Percentiles rank a stretch among this genome's conserved stretches.
phyloP scores from a whole-genome alignment of 371 early-diverging fungal species.

The Rhizopus stolonifer region DNA sequence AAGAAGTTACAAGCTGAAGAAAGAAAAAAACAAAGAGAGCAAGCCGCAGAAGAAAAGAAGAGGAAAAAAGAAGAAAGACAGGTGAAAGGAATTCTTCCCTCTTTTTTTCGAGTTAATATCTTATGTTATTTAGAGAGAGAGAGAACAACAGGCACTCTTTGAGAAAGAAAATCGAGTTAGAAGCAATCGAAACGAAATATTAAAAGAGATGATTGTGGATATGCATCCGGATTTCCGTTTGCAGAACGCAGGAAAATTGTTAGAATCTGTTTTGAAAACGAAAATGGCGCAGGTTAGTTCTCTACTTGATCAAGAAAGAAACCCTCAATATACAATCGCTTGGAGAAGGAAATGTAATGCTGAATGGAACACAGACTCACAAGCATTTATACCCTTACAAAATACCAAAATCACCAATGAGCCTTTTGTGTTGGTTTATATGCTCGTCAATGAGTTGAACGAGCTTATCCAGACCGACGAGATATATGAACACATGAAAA shows the following conservation, averaged over 20 bases:
- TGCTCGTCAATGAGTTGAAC: slow-evolving; percentile 38
- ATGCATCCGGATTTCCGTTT: slow-evolving; percentile 33
- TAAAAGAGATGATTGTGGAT: slow-evolving; percentile 58
- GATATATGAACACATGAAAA: slow-evolving; percentile 21
- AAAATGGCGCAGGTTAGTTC: slow-evolving; percentile 31
- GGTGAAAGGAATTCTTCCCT: slow-evolving; percentile 7
- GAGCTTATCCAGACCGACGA: slow-evolving; percentile 23
- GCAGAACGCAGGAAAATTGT: slow-evolving; percentile 32
- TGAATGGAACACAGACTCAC: slow-evolving; percentile 47
- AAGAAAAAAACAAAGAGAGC: slow-evolving; percentile 22
- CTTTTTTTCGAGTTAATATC: not conserved
- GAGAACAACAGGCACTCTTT: slow-evolving; percentile 28
- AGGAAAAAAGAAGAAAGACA: slow-evolving; percentile 19
- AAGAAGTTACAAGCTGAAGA: slow-evolving; percentile 8
- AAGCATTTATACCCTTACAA: slow-evolving; percentile 47
- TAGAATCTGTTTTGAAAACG: slow-evolving; percentile 31
- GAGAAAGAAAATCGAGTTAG: slow-evolving; percentile 44
- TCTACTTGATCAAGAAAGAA: slow-evolving; percentile 12
- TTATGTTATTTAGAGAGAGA: slow-evolving; percentile 37
- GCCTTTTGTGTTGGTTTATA: slow-evolving; percentile 37
- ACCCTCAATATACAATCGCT: slow-evolving; percentile 24
- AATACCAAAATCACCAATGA: slow-evolving; percentile 38
- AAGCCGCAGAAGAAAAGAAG: slow-evolving; percentile 27
- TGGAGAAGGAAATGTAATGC: slow-evolving; percentile 55
- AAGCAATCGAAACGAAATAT: slow-evolving; percentile 36